Evolutionary conservation across 768 basidiomycete genomes (phyloP).

Genomic region (Boletus barrowsii): DNA sequence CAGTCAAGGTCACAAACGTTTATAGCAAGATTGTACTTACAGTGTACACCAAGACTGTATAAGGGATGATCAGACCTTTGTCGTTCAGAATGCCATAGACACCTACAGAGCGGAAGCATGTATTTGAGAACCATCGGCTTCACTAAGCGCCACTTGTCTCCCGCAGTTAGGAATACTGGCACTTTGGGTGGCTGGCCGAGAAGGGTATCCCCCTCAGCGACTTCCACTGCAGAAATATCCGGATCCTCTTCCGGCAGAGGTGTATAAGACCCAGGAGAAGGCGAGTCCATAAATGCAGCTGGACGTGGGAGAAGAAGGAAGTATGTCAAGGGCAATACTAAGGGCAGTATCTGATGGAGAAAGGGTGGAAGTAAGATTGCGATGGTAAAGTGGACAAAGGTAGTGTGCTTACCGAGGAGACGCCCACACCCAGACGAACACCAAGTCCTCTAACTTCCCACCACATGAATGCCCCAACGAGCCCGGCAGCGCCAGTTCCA

Average conservation of each 20-base stretch:
- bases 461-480: slow-evolving; percentile 92
- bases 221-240: slow-evolving; percentile 15
- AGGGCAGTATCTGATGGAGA: slow-evolving; percentile 65
- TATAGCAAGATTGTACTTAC: slow-evolving; percentile 37
- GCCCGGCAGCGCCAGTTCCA: slow-evolving; percentile 92
- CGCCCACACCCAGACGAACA: slow-evolving; percentile 75
- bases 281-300: slow-evolving; percentile 44
- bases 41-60: slow-evolving; percentile 56
- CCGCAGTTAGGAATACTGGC: slow-evolving; percentile 52
- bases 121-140: slow-evolving; percentile 76
- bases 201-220: slow-evolving; percentile 31
- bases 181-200: slow-evolving; percentile 36
- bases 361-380: background rate
- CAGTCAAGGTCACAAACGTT: background rate
- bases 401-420: slow-evolving; percentile 63
- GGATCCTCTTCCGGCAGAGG: slow-evolving; percentile 36
- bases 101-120: slow-evolving; percentile 92
- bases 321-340: slow-evolving; percentile 75
- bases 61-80: slow-evolving; percentile 11
- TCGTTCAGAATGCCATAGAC: background rate
- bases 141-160: slow-evolving; percentile 80
- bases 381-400: background rate
- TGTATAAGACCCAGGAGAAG: slow-evolving; percentile 35
- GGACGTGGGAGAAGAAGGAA: slow-evolving; percentile 72
- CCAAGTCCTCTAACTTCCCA: slow-evolving; percentile 88